phyloP scores from a whole-genome alignment of 768 basidiomycete genomes.

The Trametes sanguinea region DNA sequence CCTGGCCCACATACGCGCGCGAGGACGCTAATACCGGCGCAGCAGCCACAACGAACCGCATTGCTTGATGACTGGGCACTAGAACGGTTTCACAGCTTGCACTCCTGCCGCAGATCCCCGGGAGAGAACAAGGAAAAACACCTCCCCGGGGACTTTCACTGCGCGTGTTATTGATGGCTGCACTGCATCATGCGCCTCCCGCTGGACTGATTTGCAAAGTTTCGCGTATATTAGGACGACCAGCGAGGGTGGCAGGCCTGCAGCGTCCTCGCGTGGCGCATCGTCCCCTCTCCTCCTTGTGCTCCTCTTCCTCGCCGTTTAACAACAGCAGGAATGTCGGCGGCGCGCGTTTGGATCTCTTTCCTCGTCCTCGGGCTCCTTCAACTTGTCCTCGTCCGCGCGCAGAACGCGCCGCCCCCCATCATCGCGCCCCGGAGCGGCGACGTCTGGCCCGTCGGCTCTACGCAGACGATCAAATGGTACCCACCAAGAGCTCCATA shows the following conservation, averaged over 20 bases:
- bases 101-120: too few species aligned
- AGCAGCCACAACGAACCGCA: too few species aligned
- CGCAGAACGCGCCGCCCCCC: not conserved
- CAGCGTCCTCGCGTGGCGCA: not conserved
- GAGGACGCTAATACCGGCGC: too few species aligned
- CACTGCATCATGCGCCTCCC: not conserved
- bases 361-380: not conserved
- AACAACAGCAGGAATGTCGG: not conserved
- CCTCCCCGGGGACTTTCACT: not conserved
- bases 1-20: too few species aligned
- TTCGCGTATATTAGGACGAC: not conserved
- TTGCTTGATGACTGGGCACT: too few species aligned
- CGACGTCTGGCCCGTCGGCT: not conserved
- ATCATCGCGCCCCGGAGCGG: conserved; percentile 1
- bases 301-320: not conserved
- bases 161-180: not conserved
- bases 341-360: not conserved
- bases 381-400: not conserved
- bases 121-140: not conserved
- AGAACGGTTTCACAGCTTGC: too few species aligned
- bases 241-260: not conserved
- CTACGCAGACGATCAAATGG: not conserved
- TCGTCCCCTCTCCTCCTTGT: not conserved
- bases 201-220: not conserved
- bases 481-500: not conserved